phyloP scores from a whole-genome alignment of 2,329 filamentous ascomycete species.

The Aspergillus neotritici region DNA sequence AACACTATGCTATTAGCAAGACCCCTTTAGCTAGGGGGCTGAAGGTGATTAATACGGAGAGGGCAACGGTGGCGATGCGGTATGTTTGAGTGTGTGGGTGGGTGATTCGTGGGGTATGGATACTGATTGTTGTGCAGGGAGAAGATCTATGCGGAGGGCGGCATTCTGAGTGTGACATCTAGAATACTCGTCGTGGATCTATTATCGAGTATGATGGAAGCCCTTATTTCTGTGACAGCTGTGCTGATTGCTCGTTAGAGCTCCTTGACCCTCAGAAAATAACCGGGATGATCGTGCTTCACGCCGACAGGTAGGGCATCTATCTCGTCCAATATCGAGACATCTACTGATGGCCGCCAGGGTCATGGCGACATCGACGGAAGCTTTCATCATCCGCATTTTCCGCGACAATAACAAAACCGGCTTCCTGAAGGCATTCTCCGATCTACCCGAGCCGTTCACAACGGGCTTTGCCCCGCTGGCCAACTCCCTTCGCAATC shows the following conservation, averaged over 20 bases:
- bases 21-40: slow-evolving; percentile 76
- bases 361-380: slow-evolving; percentile 76
- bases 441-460: slow-evolving; percentile 87
- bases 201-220: slow-evolving; percentile 54
- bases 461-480: slow-evolving; percentile 82
- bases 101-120: neutral
- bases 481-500: slow-evolving; percentile 81
- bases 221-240: neutral
- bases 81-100: slow-evolving; percentile 20
- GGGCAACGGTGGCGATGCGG: slow-evolving; percentile 73
- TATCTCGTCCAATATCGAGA: neutral
- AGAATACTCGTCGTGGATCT: slow-evolving; percentile 92
- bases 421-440: slow-evolving; percentile 94
- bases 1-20: slow-evolving; percentile 87
- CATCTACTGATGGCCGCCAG: slow-evolving; percentile 33
- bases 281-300: slow-evolving; percentile 79
- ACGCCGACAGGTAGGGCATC: slow-evolving; percentile 64
- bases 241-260: slow-evolving; percentile 23
- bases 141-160: slow-evolving; percentile 84
- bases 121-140: slow-evolving; percentile 50
- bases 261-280: slow-evolving; percentile 77
- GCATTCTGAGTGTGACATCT: slow-evolving; percentile 93
- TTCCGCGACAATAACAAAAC: slow-evolving; percentile 91
- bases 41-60: slow-evolving; percentile 89
- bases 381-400: slow-evolving; percentile 91